Base-by-base conservation (phyloP, 768 basidiomycete species). In the Lactarius indigo region DNA sequence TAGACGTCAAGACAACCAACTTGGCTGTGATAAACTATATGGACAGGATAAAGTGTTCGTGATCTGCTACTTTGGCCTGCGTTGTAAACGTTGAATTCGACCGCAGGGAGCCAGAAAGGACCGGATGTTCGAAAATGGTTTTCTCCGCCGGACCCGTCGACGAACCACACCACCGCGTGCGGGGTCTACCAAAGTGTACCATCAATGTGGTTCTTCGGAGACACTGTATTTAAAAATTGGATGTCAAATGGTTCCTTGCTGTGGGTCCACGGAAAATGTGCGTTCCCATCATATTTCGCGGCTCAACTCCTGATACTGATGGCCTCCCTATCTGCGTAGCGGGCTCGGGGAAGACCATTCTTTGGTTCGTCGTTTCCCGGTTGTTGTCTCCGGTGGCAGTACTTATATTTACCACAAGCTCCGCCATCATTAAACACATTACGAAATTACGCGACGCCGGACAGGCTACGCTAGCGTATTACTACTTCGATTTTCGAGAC, bases 401-500 rank as follows among this genome's bases (percentile, higher is more conserved):
- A 18, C 61, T 61, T 5, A 61, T 20, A 6, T 50, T 2, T 18
- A 58, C 10, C 18, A 59, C 6, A 17, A 65, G 61, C 33, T 57
- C 28, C n/a, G n/a, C 56, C n/a, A 57, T 57, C 33, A 57, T 57
- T 9, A 37, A 41, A 47, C 26, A 61, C 37, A 47, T 65, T 15
- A 35, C 30, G 5, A 30, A 15, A 9, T 26, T 61, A 20, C 23
- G 54, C 23, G 44, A 55, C 8, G 42, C 39, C 37, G 59, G 65
- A 42, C 37, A 9, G 18, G 65, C 42, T 15, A 42, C 23, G 1
- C 3, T 65, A 5, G 59, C 59, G 6, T 65, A 57, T 30, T 65
- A 61, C 1, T 61, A 57, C 35, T 65, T 61, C 9, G 55, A 61
- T 15, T 57, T 65, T 28, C 55, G 44, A 8, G 65, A 61, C 10